These are phyloP conservation scores for Fragaria vesca DNA, from an alignment of 306 rosid genomes.

Conservation along the genomic window DNA sequence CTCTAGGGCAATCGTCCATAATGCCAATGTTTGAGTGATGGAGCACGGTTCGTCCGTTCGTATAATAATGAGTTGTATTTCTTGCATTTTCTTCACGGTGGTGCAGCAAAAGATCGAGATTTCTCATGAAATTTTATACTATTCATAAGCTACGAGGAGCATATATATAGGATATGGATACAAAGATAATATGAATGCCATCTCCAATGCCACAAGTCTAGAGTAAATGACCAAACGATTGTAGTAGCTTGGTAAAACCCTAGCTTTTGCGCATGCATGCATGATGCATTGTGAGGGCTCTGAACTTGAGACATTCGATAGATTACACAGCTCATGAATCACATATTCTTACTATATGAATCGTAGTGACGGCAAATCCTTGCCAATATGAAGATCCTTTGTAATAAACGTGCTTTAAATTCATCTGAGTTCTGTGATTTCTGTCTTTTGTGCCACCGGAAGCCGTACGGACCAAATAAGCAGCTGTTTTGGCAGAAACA, in stretches of 20 bases:
- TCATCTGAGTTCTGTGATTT: neutral
- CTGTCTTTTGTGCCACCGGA: constrained; percentile 1
- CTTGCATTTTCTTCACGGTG: neutral
- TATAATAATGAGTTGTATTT: neutral
- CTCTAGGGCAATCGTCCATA: neutral
- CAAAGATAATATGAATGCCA: neutral
- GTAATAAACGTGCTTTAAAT: neutral
- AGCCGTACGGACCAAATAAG: neutral
- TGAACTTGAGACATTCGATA: neutral
- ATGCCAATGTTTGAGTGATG: neutral
- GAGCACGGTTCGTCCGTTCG: neutral
- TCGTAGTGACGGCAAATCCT: neutral
- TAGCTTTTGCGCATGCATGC: neutral
- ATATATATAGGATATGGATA: too few relatives aligned
- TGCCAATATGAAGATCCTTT: neutral
- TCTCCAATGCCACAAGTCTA: too few relatives aligned
- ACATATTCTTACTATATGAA: neutral
- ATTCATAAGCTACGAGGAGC: neutral
- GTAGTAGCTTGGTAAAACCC: neutral
- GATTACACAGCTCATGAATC: neutral
- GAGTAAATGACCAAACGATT: too few relatives aligned
- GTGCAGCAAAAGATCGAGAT: too few relatives aligned
- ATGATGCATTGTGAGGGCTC: neutral
- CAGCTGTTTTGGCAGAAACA: constrained; percentile 14
- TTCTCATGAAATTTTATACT: neutral